Evolutionary conservation across 805 yeast genomes (phyloP).

Genomic region (Lipomyces lipofer): DNA sequence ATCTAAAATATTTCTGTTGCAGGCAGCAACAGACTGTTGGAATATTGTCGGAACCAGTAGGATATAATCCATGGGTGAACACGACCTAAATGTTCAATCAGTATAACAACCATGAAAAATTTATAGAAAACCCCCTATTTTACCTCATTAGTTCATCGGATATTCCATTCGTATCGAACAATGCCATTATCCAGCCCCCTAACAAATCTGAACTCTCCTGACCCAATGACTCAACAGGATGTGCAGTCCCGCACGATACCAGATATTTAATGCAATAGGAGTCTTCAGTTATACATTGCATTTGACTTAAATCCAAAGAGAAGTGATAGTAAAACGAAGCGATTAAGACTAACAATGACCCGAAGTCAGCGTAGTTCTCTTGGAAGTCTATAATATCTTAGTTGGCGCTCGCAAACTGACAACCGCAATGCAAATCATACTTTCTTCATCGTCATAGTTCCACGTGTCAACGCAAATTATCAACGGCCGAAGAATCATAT

Average conservation of each 20-base stretch:
- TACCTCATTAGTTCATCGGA: conserved; percentile 75
- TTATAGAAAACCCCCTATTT: background rate
- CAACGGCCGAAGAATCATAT: conserved; percentile 46
- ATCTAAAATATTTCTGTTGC: conserved; percentile 56
- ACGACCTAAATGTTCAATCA: conserved; percentile 35
- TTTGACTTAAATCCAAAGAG: conserved; percentile 35
- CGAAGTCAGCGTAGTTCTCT: conserved; percentile 68
- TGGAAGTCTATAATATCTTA: conserved; percentile 51
- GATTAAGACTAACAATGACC: conserved; percentile 56
- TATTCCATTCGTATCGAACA: conserved; percentile 80
- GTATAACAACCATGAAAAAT: too few species aligned
- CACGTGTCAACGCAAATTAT: conserved; percentile 54
- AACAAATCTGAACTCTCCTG: conserved; percentile 40
- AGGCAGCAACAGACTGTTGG: conserved; percentile 67
- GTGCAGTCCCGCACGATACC: conserved; percentile 28
- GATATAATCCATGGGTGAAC: conserved; percentile 66
- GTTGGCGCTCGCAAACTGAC: background rate
- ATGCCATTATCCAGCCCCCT: conserved; percentile 74
- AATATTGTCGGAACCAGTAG: conserved; percentile 70
- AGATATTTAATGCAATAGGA: conserved; percentile 20
- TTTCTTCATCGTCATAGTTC: conserved; percentile 55
- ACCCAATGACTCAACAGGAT: conserved; percentile 23
- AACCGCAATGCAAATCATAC: conserved; percentile 6
- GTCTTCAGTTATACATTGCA: conserved; percentile 6
- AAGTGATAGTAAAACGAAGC: conserved; percentile 44